Base-by-base conservation (phyloP, 2,329 filamentous ascomycete genomes). In the Trichoderma pleuroti region DNA sequence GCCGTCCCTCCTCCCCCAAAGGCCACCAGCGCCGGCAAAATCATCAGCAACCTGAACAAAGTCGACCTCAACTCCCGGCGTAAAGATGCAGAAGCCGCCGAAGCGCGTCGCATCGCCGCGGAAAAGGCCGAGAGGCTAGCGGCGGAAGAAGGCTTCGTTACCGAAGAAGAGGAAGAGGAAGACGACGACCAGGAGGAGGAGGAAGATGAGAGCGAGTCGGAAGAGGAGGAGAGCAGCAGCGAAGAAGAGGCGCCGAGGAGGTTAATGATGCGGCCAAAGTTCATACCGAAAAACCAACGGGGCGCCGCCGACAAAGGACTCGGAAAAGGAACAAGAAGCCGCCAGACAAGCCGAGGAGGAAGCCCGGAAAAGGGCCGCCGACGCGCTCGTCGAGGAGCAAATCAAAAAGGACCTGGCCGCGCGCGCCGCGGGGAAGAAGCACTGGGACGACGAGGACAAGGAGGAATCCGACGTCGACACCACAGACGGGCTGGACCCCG, bases 321-420 rank as follows among this genome's bases (percentile, higher is more conserved):
- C 74, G 26, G 78, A 76, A 49, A 75, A 77, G 64, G 73, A 83
- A 76, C 75, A 78, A 56, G 80, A 83, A 61, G 80, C 76, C 9
- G 76, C 77, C 5, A 78, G 77, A 1, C 73, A 75, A 4, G 87
- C 84, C 2, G 87, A 87, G 60, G 89, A 91, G 71, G 90, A 87
- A 70, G 89, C 86, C 2, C 87, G 88, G 42, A 89, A 88, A 72
- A 90, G 91, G 78, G 90, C 91, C 49, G 88, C 92, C 14, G 91
- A 97, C 78, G 90, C 88, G 70, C 84, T 98, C 11, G 89, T 99
- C 16, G 93, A 97, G 78, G 93, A 94, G 75, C 94, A 98, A 78
- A 89, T 98, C 56, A 90, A 92, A 76, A 93, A 92, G 74, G 92
- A 95, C 76, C 87, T 92, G 0, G 91, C 91, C 5, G 93, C 92